Base-by-base conservation (phyloP, 2,329 filamentous ascomycete genomes). In the Biscogniauxia sp. region DNA sequence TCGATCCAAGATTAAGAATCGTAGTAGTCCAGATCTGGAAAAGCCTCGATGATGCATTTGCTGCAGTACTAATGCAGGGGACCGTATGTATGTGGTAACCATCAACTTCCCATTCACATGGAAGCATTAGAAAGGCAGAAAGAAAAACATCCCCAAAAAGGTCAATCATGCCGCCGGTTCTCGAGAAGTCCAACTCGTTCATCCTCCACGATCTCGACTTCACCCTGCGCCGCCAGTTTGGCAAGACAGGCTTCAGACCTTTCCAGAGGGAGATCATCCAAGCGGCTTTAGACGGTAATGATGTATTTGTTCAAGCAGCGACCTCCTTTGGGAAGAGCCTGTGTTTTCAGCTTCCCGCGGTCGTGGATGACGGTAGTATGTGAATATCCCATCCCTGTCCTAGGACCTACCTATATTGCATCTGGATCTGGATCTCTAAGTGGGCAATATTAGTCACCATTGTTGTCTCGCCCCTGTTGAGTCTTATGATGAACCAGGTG, bases 401-500 rank as follows among this genome's bases (percentile, higher is more conserved):
- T 45, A 45, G 17, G n/a, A n/a, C n/a, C n/a, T n/a, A n/a, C n/a
- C n/a, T 45, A 23, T 23, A 23, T 23, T 23, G 23, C n/a, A n/a
- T 5, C 11, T 45, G 3, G 15, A 9, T 45, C 17, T n/a, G 13
- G 17, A n/a, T 45, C 37, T 45, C 37, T 54, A 26, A 55, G 20
- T 53, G 41, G 17, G 2, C 7, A 15, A 9, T n/a, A n/a, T 13
- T 28, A 65, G 70, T 66, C 58, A 71, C 67, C 11, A 88, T 98
- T 61, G 93, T 97, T 37, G 84, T 98, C 49, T 97, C 92, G 32
- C 94, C 93, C 4, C 81, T 97, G 45, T 81, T 97, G 50, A 93
- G 93, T 66, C 82, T 97, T 58, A 97, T 97, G 92, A 92, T 93
- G 76, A 97, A 98, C 72, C 94, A 98, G 82, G 92, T 98, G 52